phyloP scores from a whole-genome alignment of 2,329 filamentous ascomycete species.

The Reticulascus tulasneorum region DNA sequence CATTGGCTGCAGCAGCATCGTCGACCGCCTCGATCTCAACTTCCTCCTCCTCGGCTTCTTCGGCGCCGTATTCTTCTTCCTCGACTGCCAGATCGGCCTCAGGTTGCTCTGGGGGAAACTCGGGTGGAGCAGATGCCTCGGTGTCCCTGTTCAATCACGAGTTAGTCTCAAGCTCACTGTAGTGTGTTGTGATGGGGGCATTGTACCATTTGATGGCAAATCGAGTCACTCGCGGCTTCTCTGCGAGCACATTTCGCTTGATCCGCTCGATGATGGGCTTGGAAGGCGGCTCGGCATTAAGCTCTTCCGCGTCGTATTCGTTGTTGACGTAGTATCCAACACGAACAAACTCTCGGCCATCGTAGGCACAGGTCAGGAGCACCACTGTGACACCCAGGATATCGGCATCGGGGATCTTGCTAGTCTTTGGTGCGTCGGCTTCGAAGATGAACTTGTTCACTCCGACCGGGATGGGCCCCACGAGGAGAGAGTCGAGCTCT shows the following conservation, averaged over 20 bases:
- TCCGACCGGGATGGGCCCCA: constrained; percentile 94
- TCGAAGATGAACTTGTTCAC: constrained; percentile 99
- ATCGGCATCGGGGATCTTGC: constrained; percentile 88
- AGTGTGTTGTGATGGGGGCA: neutral
- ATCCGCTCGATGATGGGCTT: constrained; percentile 94
- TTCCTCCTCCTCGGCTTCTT: constrained; percentile 76
- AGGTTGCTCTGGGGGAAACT: constrained; percentile 96
- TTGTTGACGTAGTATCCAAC: constrained; percentile 99
- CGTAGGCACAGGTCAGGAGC: constrained; percentile 92
- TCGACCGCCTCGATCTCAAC: constrained; percentile 50
- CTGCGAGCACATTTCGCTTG: constrained; percentile 84
- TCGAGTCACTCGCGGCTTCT: constrained; percentile 95
- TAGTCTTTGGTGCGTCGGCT: constrained; percentile 86
- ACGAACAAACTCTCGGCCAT: constrained; percentile 92
- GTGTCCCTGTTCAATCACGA: constrained; percentile 67
- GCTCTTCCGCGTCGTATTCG: constrained; percentile 90
- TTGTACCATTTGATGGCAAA: constrained; percentile 98
- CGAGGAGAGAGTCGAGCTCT: constrained; percentile 93
- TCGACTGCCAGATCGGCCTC: constrained; percentile 86
- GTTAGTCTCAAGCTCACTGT: constrained; percentile 6
- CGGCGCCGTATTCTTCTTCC: constrained; percentile 85
- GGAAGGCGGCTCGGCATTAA: constrained; percentile 82
- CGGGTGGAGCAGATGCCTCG: constrained; percentile 91
- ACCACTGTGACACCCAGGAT: constrained; percentile 97
- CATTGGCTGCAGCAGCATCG: constrained; percentile 41